phyloP scores from a whole-genome alignment of 2,329 filamentous ascomycete genomes.

The Aspergillus brasiliensis region DNA sequence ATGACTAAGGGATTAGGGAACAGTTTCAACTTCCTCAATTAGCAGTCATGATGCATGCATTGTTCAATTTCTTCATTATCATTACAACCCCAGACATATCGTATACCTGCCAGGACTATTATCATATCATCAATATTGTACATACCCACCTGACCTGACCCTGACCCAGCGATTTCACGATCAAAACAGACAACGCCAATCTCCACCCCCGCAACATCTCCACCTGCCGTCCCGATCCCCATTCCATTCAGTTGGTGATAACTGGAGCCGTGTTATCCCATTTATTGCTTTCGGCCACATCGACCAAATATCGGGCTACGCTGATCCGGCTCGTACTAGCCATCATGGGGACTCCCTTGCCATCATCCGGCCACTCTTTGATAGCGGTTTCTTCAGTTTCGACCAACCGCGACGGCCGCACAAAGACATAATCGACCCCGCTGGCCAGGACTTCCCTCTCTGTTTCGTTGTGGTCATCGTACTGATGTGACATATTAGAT shows the following conservation, averaged over 20 bases:
- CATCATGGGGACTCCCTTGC: conserved; percentile 47
- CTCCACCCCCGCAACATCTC: neutral
- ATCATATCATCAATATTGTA: too few relatives aligned
- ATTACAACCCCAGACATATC: too few relatives aligned
- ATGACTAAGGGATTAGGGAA: too few relatives aligned
- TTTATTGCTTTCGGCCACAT: conserved; percentile 43
- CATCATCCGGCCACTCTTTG: conserved; percentile 46
- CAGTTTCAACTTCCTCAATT: neutral
- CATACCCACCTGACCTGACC: too few relatives aligned
- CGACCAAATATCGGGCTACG: conserved; percentile 53
- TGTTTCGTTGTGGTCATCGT: conserved; percentile 52
- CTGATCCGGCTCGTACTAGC: conserved; percentile 40
- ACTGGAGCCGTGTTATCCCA: conserved; percentile 52
- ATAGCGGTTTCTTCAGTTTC: conserved; percentile 42
- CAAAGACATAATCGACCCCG: conserved; percentile 47
- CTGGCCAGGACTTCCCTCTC: conserved; percentile 45
- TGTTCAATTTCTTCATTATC: too few relatives aligned
- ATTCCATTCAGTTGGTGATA: conserved; percentile 42
- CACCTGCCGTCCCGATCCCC: neutral
- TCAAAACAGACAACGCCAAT: too few relatives aligned
- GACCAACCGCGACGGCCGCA: conserved; percentile 48
- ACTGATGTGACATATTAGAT: conserved; percentile 50
- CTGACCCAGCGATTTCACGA: too few relatives aligned
- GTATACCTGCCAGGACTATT: too few relatives aligned
- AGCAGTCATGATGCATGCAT: too few relatives aligned